Conservation (phyloP, 148 eudicot genomes). For the Fagopyrum homotropicum region DNA sequence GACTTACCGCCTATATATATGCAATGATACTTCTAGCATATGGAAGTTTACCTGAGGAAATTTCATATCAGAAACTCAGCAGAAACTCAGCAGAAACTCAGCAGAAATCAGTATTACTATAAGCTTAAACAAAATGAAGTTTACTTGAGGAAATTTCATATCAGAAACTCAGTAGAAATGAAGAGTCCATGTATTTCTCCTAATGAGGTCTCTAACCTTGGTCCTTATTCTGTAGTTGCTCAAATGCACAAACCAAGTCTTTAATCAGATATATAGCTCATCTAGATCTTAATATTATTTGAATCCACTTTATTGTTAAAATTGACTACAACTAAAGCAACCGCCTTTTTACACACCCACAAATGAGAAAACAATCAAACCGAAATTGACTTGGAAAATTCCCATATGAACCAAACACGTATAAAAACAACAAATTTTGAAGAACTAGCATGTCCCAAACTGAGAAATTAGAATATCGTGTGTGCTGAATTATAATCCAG, state of each 20-base stretch:
- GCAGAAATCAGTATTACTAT: neutral
- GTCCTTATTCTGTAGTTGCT: neutral
- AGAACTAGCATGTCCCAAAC: too few relatives aligned
- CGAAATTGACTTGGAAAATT: neutral
- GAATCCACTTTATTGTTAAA: neutral
- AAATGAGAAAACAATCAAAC: neutral
- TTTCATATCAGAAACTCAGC: too few relatives aligned
- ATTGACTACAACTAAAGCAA: neutral
- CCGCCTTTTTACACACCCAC: neutral
- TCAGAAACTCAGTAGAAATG: neutral
- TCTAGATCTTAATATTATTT: neutral
- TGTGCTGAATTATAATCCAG: too few relatives aligned
- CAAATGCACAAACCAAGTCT: neutral
- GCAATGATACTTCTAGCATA: too few relatives aligned
- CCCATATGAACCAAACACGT: too few relatives aligned
- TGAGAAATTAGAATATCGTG: too few relatives aligned
- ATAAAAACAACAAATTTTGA: too few relatives aligned
- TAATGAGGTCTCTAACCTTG: neutral
- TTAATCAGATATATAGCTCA: neutral
- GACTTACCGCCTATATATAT: too few relatives aligned
- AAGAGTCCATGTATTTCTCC: neutral
- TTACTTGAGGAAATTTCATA: neutral
- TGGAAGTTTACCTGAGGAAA: too few relatives aligned
- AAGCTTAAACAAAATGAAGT: neutral
- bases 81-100: too few relatives aligned